These are phyloP conservation scores for Macroventuria anomochaeta DNA, from an alignment of 2,329 filamentous ascomycete species.

Conservation along the genomic window DNA sequence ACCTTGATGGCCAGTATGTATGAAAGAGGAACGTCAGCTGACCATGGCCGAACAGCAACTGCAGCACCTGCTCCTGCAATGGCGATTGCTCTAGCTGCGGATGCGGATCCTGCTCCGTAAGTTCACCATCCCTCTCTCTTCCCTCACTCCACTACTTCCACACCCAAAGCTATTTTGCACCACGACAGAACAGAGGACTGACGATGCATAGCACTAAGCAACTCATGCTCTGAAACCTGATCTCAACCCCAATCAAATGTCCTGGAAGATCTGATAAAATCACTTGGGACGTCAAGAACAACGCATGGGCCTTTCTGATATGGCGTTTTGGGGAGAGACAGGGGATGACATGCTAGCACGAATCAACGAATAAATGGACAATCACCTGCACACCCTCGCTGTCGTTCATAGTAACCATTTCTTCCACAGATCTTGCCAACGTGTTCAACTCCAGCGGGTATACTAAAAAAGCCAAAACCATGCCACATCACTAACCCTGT, in stretches of 20 bases:
- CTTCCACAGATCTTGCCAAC: no score
- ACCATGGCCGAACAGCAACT: constrained; percentile 26
- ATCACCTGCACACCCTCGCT: not conserved
- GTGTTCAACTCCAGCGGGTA: not conserved
- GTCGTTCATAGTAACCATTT: not conserved
- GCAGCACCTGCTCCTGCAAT: constrained; percentile 39
- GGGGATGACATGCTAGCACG: not conserved
- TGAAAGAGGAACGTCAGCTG: constrained; percentile 2
- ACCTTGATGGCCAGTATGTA: constrained; percentile 28
- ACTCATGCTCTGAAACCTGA: not conserved
- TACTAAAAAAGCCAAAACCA: not conserved
- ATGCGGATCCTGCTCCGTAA: constrained; percentile 39
- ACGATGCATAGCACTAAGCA: constrained; percentile 18
- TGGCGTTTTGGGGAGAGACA: not conserved
- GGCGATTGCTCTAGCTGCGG: constrained; percentile 43
- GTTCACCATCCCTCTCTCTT: not conserved
- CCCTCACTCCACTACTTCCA: not conserved
- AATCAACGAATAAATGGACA: not conserved
- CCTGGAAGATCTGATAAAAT: constrained; percentile 3
- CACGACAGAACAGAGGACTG: not conserved
- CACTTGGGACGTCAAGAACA: constrained; percentile 12
- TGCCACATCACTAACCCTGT: no score
- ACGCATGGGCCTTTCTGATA: constrained; percentile 7
- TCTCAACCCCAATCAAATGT: not conserved
- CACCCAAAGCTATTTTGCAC: no score